Evolutionary conservation across 2,329 filamentous ascomycete species (phyloP), one percentile per base, ranked within the genome.

Genomic region (Arthrobotrys musiformis): DNA sequence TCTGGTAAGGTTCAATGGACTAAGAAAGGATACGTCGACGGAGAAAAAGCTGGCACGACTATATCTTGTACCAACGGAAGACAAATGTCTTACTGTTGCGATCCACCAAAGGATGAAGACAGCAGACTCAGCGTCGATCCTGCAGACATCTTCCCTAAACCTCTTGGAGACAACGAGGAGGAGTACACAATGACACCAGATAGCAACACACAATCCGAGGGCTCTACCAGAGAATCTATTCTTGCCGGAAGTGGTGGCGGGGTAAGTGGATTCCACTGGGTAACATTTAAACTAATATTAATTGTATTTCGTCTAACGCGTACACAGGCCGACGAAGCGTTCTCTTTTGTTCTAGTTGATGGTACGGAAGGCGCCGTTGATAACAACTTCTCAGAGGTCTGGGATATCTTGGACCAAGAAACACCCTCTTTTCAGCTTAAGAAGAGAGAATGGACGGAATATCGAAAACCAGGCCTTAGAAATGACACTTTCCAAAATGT

Each of bases 311-410:
- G 35, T 15, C 35, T 40, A n/a, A 40, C 13, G 3, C 11, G 13
- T 17, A 2, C 11, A 13, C 46, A 62, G 58, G 58, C 58, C 8
- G 62, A 66, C 22, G 62, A 66, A 33, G 62, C 62, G 2, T 66
- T 66, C 30, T 50, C 62, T 15, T 66, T 66, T 37, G 62, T 66
- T n/a, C 42, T 66, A 6, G 44, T 66, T 30, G 62, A 66, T n/a
- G 62, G 62, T 4, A 66, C 62, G 8, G 62, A 66, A 33, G 62
- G 62, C 6, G 62, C 62, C 7, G 62, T 66, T 15, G 62, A 66
- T n/a, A 66, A 66, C 30, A 26, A 40, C 17, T 54, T 66, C 19
- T 24, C 28, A 1, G 44, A 54, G 19, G 33, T 17, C 19, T 54
- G 44, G 62, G 48, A 50, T 22, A 33, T 66, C 13, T 24, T 66